phyloP scores from a whole-genome alignment of 2,329 filamentous ascomycete species.

The Akanthomyces uredinophilus region DNA sequence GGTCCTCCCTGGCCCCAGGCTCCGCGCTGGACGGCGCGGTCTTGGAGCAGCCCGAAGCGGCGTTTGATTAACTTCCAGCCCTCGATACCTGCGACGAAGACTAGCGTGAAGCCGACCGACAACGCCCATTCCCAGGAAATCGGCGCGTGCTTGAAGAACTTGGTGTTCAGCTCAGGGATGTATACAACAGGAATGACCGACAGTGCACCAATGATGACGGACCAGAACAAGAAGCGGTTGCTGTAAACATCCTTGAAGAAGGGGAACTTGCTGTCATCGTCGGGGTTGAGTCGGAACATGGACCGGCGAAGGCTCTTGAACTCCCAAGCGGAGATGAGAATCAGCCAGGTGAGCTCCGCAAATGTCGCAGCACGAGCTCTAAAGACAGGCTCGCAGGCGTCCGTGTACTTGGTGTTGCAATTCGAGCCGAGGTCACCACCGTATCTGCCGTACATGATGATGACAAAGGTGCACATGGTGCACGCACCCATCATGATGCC shows the following conservation, averaged over 20 bases:
- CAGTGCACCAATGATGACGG: slow-evolving; percentile 54
- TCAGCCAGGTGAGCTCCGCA: slow-evolving; percentile 67
- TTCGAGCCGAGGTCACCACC: slow-evolving; percentile 50
- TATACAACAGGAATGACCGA: slow-evolving; percentile 66
- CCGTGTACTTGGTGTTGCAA: slow-evolving; percentile 58
- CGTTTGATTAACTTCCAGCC: slow-evolving; percentile 68
- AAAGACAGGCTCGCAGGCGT: slow-evolving; percentile 57
- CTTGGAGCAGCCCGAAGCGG: slow-evolving; percentile 45
- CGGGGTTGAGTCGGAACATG: slow-evolving; percentile 61
- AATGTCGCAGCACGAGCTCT: slow-evolving; percentile 68
- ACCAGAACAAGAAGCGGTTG: slow-evolving; percentile 68
- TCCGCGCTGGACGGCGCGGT: slow-evolving; percentile 44
- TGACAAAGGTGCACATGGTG: slow-evolving; percentile 60
- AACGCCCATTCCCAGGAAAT: slow-evolving; percentile 75
- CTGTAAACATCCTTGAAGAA: slow-evolving; percentile 59
- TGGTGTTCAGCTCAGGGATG: slow-evolving; percentile 63
- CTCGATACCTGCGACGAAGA: slow-evolving; percentile 66
- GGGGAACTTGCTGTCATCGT: slow-evolving; percentile 45
- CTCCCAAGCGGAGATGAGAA: slow-evolving; percentile 72
- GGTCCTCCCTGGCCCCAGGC: slow-evolving; percentile 49
- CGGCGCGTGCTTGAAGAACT: slow-evolving; percentile 66
- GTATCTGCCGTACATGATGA: slow-evolving; percentile 55
- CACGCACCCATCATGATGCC: slow-evolving; percentile 72
- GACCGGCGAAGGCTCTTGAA: slow-evolving; percentile 68
- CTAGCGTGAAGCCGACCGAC: slow-evolving; percentile 55